Base-by-base conservation (phyloP, 352 stramenopile species). In the Globisporangium abappressorium region DNA sequence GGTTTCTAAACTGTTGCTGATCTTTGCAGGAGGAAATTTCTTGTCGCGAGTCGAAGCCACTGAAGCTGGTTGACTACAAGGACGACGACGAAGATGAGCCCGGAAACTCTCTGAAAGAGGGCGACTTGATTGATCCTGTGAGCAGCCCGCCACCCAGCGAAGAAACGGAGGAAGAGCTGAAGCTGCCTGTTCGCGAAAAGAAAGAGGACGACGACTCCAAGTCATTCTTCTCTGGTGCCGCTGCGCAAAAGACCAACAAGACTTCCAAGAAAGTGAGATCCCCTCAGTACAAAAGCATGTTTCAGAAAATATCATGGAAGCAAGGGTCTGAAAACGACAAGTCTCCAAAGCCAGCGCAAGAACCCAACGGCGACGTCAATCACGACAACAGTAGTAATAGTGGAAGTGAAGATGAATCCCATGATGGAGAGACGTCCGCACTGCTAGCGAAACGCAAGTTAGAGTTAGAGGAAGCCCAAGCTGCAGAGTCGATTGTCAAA, bases 291-390 rank as follows among this genome's bases (percentile, higher is more conserved):
- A 93, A 93, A 71, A 87, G 74, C 66, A 86, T 93, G 73, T 91
- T 93, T 64, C 75, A 91, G 74, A 87, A 88, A 57, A 91, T 91
- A 57, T 87, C 85, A 26, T 91, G 83, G 84, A 89, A 89, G 47
- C 72, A 78, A 8, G 54, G 57, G 43, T 57, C 60, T 20, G 62
- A 41, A 26, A 66, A 57, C 34, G 69, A 75, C 56, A 64, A 62
- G 47, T 70, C 73, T 15, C 41, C 66, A 24, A 72, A 70, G 33
- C 65, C n/a, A 58, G 65, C 41, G 59, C 73, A 72, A 49, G 60
- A 60, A 49, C 22, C 41, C 15, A 69, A 57, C 46, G 46, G 41
- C 5, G 30, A 64, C 61, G 22, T 14, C 30, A 68, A 46, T 26
- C 33, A 57, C 9, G 66, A 67, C 22, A 63, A 59, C 69, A 73